phyloP scores from a whole-genome alignment of 495 filamentous ascomycete species.

The Neurospora sp. region DNA sequence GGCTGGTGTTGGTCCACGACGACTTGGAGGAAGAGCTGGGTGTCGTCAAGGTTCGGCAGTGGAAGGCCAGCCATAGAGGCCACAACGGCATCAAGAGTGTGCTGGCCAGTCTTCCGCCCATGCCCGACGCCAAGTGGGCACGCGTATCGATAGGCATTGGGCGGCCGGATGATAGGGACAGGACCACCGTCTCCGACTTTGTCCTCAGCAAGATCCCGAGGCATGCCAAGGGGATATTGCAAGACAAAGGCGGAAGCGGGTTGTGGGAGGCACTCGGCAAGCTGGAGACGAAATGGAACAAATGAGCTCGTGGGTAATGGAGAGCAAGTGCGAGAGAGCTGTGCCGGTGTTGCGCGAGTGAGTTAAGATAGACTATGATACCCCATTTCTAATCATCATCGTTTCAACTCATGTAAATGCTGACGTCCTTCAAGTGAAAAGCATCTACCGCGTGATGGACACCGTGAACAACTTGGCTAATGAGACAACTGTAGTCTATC shows the following conservation, averaged over 20 bases:
- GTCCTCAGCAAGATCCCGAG: conserved; percentile 54
- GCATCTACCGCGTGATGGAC: neutral
- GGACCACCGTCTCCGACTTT: conserved; percentile 50
- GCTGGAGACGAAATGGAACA: conserved; percentile 31
- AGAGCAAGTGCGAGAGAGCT: neutral
- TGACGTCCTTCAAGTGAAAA: neutral
- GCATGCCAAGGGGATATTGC: conserved; percentile 35
- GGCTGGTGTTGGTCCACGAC: conserved; percentile 70
- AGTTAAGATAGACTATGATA: conserved; percentile 2
- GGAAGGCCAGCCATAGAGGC: conserved; percentile 56
- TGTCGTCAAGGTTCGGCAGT: conserved; percentile 43
- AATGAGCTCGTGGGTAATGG: neutral
- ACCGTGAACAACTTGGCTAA: neutral
- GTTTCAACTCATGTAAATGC: neutral
- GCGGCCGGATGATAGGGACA: conserved; percentile 49
- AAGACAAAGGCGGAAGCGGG: conserved; percentile 38
- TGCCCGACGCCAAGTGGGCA: conserved; percentile 21
- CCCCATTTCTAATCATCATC: neutral
- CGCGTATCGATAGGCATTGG: conserved; percentile 64
- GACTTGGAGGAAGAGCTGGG: conserved; percentile 66
- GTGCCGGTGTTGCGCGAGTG: neutral
- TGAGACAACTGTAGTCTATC: neutral
- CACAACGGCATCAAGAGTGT: conserved; percentile 75
- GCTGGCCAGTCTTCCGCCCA: conserved; percentile 35
- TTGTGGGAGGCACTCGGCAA: conserved; percentile 43